A percentile compares a stretch with the other conserved stretches of the same genome.
Evolutionary conservation across 208 protist species (phyloP).

Genomic region (Trypanosoma mega): DNA sequence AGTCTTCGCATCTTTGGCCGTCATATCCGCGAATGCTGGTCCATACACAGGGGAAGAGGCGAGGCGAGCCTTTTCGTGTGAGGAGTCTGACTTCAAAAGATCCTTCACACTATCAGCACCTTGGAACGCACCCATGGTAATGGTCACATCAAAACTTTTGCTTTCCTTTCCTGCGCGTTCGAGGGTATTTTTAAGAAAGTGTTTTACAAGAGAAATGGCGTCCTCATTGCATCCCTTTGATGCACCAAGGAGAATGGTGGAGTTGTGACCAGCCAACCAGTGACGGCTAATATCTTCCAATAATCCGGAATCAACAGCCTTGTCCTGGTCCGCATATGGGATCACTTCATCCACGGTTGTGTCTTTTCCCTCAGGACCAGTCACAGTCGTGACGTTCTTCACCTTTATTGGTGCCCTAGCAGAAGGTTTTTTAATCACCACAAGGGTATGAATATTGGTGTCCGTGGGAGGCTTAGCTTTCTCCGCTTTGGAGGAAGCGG

Average conservation of each 20-base stretch:
- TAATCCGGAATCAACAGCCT: conserved; percentile 34
- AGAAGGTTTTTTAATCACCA: conserved; percentile 24
- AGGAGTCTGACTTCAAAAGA: conserved; percentile 51
- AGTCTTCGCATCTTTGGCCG: conserved; percentile 35
- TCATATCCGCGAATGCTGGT: conserved; percentile 49
- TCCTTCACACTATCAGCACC: conserved; percentile 48
- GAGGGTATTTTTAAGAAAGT: conserved; percentile 49
- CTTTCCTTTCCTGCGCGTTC: conserved; percentile 37
- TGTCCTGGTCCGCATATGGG: conserved; percentile 32
- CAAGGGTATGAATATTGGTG: conserved; percentile 39
- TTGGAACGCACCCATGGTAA: conserved; percentile 55
- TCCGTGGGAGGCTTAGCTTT: conserved; percentile 21
- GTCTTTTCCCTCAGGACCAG: conserved; percentile 32
- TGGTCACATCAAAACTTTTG: conserved; percentile 57
- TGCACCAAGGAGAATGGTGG: conserved; percentile 46
- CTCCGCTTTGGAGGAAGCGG: neutral
- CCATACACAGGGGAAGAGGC: conserved; percentile 71
- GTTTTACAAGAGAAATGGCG: conserved; percentile 35
- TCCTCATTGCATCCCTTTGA: conserved; percentile 30
- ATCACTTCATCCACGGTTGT: conserved; percentile 56
- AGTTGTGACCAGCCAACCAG: conserved; percentile 65
- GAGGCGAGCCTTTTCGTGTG: conserved; percentile 45
- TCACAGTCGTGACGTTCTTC: conserved; percentile 44
- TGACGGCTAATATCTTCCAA: conserved; percentile 48
- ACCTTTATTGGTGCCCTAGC: conserved; percentile 12